phyloP scores from a whole-genome alignment of 148 eudicot species.

The Cornus florida region DNA sequence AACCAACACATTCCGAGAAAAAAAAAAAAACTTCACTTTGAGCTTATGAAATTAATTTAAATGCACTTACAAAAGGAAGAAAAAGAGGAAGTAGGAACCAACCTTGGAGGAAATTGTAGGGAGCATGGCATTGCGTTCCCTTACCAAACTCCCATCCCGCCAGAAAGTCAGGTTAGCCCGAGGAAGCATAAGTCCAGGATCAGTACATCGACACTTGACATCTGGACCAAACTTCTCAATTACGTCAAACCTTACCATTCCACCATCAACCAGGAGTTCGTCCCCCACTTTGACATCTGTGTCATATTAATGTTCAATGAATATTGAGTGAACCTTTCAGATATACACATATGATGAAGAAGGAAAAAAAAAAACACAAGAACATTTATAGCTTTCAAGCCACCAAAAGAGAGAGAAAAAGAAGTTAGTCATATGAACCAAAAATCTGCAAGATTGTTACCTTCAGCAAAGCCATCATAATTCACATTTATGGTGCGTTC shows the following conservation, averaged over 20 bases:
- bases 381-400: not conserved
- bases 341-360: too few species aligned
- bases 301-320: slow-evolving; percentile 17
- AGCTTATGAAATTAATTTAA: not conserved
- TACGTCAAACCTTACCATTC: slow-evolving; percentile 95
- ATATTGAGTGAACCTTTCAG: not conserved
- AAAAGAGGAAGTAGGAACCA: slow-evolving; percentile 16
- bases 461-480: slow-evolving; percentile 97
- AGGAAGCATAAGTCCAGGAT: slow-evolving; percentile 90
- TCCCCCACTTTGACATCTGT: slow-evolving; percentile 91
- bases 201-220: slow-evolving; percentile 85
- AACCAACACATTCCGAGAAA: not conserved
- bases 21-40: not conserved
- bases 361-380: not conserved
- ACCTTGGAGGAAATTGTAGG: slow-evolving; percentile 95
- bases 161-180: slow-evolving; percentile 93
- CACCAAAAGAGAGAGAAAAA: not conserved
- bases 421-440: not conserved
- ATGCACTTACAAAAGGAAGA: not conserved
- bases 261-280: slow-evolving; percentile 94
- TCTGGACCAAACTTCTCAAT: slow-evolving; percentile 94
- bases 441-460: slow-evolving; percentile 29
- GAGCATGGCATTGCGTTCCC: slow-evolving; percentile 96
- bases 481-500: slow-evolving; percentile 78
- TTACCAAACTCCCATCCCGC: slow-evolving; percentile 85